Evolutionary conservation across 176 grass and related monocot species (phyloP).

Genomic region (Eremochloa ophiuroides): DNA sequence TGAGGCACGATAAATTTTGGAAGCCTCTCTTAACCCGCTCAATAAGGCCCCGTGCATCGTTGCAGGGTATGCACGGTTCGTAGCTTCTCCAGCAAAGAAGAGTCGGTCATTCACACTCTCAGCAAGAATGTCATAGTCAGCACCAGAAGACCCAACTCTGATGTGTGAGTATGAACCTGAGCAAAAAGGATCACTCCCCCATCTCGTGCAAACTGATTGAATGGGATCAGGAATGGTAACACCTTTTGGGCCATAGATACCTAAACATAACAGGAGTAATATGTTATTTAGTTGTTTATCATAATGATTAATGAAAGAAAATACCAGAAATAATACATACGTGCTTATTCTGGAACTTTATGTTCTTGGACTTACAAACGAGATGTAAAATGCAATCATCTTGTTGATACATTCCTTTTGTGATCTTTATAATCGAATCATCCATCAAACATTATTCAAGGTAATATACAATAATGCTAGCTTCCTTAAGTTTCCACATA

Average conservation of each 20-base stretch:
- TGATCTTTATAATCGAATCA: background rate
- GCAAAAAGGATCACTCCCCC: conserved; percentile 83
- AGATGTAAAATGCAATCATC: background rate
- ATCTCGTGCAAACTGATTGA: conserved; percentile 87
- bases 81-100: conserved; percentile 92
- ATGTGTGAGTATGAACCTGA: conserved; percentile 91
- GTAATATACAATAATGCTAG: background rate
- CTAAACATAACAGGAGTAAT: conserved; percentile 31
- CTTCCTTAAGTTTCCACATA: background rate
- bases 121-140: conserved; percentile 80
- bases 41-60: conserved; percentile 97
- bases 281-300: background rate
- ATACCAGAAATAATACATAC: background rate
- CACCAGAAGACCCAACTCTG: conserved; percentile 83
- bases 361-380: background rate
- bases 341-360: background rate
- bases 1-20: conserved; percentile 46
- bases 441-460: background rate
- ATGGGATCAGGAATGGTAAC: conserved; percentile 79
- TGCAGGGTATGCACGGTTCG: conserved; percentile 76
- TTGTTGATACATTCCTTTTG: background rate
- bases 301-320: background rate
- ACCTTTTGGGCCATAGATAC: conserved; percentile 83
- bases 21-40: conserved; percentile 88
- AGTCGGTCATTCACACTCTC: conserved; percentile 57